Base-by-base conservation (phyloP, 345 rosid species). In the Corchorus olitorius region DNA sequence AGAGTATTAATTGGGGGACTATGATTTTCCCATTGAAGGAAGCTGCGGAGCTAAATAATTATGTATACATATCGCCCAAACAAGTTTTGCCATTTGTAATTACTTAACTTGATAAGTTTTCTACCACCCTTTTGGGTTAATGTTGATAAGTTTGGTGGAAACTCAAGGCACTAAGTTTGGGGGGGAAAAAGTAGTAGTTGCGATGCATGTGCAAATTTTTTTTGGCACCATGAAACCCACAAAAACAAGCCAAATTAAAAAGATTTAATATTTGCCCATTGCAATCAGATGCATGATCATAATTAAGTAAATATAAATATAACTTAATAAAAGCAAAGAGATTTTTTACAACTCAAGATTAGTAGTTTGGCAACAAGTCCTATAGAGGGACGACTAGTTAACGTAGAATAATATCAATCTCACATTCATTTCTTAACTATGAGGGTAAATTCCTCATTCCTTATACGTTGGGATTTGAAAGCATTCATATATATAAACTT, bases 361-460 rank as follows among this genome's bases (percentile, higher is more conserved):
- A 52, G 48, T 35, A 33, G 71, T 41, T 66, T n/a, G 77, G 80
- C 77, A 72, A 41, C 70, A 37, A 49, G 75, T 66, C 27, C 33
- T 60, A 19, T 19, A 53, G 27, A 27, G 59, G 70, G 62, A 27
- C 3, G 35, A 68, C 45, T 14, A 43, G 76, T 73, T 75, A 80
- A 75, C 86, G 86, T 83, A 80, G 76, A 81, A 72, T 72, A 59
- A 22, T 68, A 73, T 75, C 83, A 71, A 77, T 74, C 41, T 60
- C 54, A 0, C 27, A 27, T 27, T 0, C 27, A 27, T 27, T 27
- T 27, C 27, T 27, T 27, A 27, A 27, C 27, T 27, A 27, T 27
- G 27, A 27, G 27, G 27, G 27, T 27, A 27, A 48, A 67, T 80
- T 78, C 84, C 75, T 76, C 56, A 65, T 56, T 77, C 75, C 78